These are phyloP conservation scores for Arachnopeziza araneosa DNA, from an alignment of 2,329 filamentous ascomycete genomes.

Conservation along the genomic window DNA sequence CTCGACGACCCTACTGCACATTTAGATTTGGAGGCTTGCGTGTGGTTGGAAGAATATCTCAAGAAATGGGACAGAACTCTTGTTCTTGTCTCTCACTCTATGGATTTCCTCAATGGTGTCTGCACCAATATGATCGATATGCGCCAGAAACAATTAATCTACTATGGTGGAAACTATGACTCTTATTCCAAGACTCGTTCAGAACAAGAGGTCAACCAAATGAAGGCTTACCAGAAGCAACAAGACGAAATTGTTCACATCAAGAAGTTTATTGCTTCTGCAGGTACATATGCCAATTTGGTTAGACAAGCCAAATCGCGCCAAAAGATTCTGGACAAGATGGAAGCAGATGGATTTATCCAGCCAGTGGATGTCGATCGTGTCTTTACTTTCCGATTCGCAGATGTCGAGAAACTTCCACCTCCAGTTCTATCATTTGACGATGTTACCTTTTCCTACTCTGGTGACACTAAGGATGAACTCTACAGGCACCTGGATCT, in stretches of 20 bases:
- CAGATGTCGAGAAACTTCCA: conserved; percentile 98
- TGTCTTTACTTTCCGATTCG: conserved; percentile 97
- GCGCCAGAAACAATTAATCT: conserved; percentile 80
- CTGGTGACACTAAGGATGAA: conserved; percentile 80
- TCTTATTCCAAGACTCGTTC: conserved; percentile 90
- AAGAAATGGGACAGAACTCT: conserved; percentile 99
- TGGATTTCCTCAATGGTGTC: conserved; percentile 99
- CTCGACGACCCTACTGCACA: conserved; percentile 98
- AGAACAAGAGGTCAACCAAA: conserved; percentile 96
- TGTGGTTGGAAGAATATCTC: conserved; percentile 99
- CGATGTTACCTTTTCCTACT: conserved; percentile 97
- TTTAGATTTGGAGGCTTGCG: conserved; percentile 97
- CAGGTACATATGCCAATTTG: conserved; percentile 99
- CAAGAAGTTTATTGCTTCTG: conserved; percentile 99
- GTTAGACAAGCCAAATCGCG: conserved; percentile 98
- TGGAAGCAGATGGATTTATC: conserved; percentile 99
- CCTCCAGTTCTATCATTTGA: conserved; percentile 95
- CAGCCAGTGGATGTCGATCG: conserved; percentile 79
- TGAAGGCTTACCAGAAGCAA: conserved; percentile 98
- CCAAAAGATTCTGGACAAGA: conserved; percentile 99
- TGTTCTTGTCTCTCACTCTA: conserved; percentile 92
- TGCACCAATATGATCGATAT: conserved; percentile 99
- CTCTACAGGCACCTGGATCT: conserved; percentile 96
- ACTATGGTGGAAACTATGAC: conserved; percentile 99
- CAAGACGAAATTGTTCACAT: conserved; percentile 99